Conservation (phyloP, 139 green algal genomes). For the Deuterostichococcus epilithicus region DNA sequence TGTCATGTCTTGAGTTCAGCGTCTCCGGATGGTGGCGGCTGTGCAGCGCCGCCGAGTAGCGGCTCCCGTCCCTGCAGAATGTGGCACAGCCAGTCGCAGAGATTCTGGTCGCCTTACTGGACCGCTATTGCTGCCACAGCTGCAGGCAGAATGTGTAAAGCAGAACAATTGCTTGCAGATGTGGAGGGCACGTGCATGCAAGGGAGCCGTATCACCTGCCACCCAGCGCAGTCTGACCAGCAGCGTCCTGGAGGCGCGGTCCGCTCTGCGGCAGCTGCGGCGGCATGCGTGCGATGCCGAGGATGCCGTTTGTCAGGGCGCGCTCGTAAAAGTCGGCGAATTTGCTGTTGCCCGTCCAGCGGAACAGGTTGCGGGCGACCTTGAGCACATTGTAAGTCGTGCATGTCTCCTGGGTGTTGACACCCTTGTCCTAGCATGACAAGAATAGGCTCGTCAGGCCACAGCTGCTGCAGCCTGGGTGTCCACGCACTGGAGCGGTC, state of each 20-base stretch:
- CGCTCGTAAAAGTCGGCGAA: constrained; percentile 56
- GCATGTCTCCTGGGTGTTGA: constrained; percentile 45
- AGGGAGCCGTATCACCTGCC: not conserved
- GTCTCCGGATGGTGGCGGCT: not conserved
- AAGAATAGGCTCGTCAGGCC: not conserved
- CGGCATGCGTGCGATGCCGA: constrained; percentile 37
- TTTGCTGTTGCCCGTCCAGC: constrained; percentile 34
- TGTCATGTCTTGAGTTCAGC: not conserved
- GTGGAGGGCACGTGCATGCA: too few relatives aligned
- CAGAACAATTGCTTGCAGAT: too few relatives aligned
- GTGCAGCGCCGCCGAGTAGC: not conserved
- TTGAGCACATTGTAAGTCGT: constrained; percentile 73
- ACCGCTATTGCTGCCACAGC: too few relatives aligned
- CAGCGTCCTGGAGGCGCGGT: too few relatives aligned
- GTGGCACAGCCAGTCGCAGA: too few relatives aligned
- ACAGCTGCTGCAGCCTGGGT: not conserved
- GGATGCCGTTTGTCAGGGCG: constrained; percentile 49
- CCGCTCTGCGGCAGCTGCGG: too few relatives aligned
- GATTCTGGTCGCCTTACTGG: too few relatives aligned
- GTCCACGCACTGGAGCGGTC: too few relatives aligned
- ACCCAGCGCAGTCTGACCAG: too few relatives aligned
- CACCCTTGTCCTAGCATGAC: not conserved
- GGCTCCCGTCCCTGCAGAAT: too few relatives aligned
- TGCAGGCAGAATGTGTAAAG: too few relatives aligned
- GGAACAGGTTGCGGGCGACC: constrained; percentile 50